Evolutionary conservation across 2,329 filamentous ascomycete species (phyloP), one percentile per base, ranked within the genome.

Genomic region (Cladosporium sp.): DNA sequence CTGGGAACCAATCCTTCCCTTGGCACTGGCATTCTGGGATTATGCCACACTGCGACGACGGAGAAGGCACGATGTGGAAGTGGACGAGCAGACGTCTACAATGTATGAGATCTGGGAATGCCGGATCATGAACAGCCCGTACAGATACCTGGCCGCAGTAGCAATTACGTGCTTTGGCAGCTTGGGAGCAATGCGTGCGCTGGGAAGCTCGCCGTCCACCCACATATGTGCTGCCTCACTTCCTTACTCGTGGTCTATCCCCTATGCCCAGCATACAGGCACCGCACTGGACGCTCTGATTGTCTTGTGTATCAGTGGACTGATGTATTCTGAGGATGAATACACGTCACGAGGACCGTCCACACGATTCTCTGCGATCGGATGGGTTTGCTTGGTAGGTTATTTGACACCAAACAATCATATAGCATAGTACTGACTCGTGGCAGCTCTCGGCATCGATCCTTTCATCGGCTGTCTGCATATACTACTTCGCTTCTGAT

Each of bases 191-290:
- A 69, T 77, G 16, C 72, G 73, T 1, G 73, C 80, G 18, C 72
- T 76, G 8, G 67, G 71, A 46, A 77, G 75, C 53, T 78, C 76
- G 18, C 70, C 73, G 49, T 83, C 82, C 18, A 83, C 82, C 3
- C 82, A 82, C 65, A 82, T 85, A 26, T 86, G 84, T 69, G 79
- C 82, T 1, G 72, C 78, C 12, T 70, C 75, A 1, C 75, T 78
- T 33, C 69, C 73, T 21, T 74, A 78, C 44, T 71, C 72, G 33
- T 68, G 72, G 60, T 70, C 72, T 11, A 70, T 82, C 8, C 79
- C 77, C 7, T 67, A 71, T 3, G 67, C 82, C 58, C 79, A 80
- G 67, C 63, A 78, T 33, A 35, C 79, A 29, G 78, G 75, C 28
- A 68, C 78, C 1, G 33, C 78, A 8, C 66, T 84, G 23, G 83